These are phyloP conservation scores for Biancaea sappan DNA, from an alignment of 306 rosid genomes.

Conservation along the genomic window DNA sequence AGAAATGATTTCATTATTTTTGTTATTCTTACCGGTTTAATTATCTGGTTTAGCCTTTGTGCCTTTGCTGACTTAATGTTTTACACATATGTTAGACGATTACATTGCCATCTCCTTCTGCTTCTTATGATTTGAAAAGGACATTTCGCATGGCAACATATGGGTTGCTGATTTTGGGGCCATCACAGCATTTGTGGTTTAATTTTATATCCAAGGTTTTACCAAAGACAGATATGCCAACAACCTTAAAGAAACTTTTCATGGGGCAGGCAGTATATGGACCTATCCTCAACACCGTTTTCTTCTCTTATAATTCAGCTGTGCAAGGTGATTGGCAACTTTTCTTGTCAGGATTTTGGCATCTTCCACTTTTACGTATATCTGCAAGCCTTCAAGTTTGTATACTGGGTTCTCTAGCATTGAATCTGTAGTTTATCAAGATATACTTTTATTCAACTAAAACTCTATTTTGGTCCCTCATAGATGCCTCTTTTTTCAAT, in stretches of 20 bases:
- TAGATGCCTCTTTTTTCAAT: too few relatives aligned
- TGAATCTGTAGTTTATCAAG: not conserved
- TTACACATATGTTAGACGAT: slow-evolving; percentile 48
- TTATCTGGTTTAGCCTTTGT: not conserved
- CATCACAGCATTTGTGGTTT: slow-evolving; percentile 82
- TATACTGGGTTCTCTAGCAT: not conserved
- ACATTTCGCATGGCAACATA: slow-evolving; percentile 65
- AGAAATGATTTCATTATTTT: not conserved
- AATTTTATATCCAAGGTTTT: slow-evolving; percentile 52
- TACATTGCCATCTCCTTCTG: slow-evolving; percentile 49
- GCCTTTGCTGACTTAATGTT: slow-evolving; percentile 14
- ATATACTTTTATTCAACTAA: too few relatives aligned
- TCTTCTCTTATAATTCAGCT: slow-evolving; percentile 73
- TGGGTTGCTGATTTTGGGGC: slow-evolving; percentile 73
- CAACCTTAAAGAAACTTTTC: slow-evolving; percentile 72
- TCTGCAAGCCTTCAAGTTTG: not conserved
- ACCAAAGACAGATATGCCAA: slow-evolving; percentile 55
- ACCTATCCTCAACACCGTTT: slow-evolving; percentile 59
- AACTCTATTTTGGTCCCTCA: too few relatives aligned
- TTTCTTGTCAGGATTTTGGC: not conserved
- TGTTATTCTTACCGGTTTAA: not conserved
- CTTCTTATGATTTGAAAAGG: slow-evolving; percentile 55
- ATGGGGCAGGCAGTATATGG: slow-evolving; percentile 73
- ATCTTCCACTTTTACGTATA: not conserved
- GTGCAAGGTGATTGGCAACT: slow-evolving; percentile 55